Conservation (phyloP, 805 yeast genomes). For the Teunomyces tritomae region DNA sequence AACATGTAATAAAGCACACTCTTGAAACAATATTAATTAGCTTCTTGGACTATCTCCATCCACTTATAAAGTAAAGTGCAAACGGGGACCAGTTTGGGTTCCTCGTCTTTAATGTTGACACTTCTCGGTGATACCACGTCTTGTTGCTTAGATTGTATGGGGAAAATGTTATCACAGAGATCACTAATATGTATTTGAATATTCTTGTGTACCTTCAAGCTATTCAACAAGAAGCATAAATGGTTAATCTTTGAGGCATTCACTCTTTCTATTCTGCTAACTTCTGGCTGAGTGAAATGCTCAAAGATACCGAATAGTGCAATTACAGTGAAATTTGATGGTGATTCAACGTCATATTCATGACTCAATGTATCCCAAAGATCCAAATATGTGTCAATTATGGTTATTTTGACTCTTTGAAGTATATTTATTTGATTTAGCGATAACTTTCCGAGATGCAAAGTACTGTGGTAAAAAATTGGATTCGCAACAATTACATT, state of each 20-base stretch:
- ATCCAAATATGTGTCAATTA: background rate
- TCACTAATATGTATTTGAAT: background rate
- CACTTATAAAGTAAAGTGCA: background rate
- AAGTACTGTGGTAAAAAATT: background rate
- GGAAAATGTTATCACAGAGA: background rate
- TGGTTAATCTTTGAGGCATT: background rate
- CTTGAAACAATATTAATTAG: background rate
- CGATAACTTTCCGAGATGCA: background rate
- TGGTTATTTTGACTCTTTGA: background rate
- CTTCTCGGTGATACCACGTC: background rate
- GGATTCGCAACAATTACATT: background rate
- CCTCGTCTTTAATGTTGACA: background rate
- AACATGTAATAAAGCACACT: conserved; percentile 7
- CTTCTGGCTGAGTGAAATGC: background rate
- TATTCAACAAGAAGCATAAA: background rate
- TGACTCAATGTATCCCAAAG: background rate
- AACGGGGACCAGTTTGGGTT: background rate
- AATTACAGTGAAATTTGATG: background rate
- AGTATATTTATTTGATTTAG: background rate
- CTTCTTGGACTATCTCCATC: background rate
- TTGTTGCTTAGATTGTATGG: background rate
- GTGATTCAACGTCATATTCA: background rate
- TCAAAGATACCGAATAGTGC: background rate
- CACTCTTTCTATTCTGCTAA: background rate
- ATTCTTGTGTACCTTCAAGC: background rate